Evolutionary conservation across 768 basidiomycete genomes (phyloP).

Genomic region (Termitomyces sp.): DNA sequence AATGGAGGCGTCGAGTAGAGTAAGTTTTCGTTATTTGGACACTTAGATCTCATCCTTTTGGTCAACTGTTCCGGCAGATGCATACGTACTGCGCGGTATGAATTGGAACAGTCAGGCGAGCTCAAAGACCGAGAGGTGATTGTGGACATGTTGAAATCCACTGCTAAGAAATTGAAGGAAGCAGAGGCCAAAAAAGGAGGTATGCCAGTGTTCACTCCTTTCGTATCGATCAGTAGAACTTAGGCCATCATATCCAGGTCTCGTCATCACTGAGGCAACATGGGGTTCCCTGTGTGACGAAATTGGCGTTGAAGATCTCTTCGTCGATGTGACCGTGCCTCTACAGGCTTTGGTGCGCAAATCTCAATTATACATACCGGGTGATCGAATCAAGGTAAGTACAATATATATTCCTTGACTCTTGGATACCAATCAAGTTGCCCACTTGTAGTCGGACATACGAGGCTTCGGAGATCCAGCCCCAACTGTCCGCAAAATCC

Average conservation of each 20-base stretch:
- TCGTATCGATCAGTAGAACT: not conserved
- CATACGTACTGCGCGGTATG: conserved; percentile 58
- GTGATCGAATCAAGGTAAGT: conserved; percentile 68
- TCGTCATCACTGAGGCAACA: conserved; percentile 69
- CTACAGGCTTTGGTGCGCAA: conserved; percentile 77
- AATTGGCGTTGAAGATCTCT: conserved; percentile 46
- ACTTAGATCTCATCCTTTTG: not conserved
- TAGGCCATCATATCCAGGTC: conserved; percentile 36
- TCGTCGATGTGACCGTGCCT: conserved; percentile 74
- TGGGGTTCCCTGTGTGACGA: conserved; percentile 58
- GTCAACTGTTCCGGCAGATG: conserved; percentile 36
- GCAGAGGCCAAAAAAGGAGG: conserved; percentile 66
- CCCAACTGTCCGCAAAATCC: conserved; percentile 61
- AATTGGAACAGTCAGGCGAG: conserved; percentile 60
- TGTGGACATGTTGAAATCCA: conserved; percentile 56
- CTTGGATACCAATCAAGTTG: not conserved
- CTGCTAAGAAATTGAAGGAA: conserved; percentile 56
- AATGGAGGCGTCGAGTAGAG: conserved; percentile 47
- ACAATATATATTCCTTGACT: not conserved
- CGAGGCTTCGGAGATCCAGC: conserved; percentile 90
- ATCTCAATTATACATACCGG: conserved; percentile 74
- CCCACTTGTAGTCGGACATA: conserved; percentile 48
- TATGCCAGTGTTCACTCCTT: conserved; percentile 25
- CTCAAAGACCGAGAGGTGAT: conserved; percentile 62
- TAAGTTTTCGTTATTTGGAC: conserved; percentile 22